These are phyloP conservation scores for Kluyveromyces aestuarii DNA, from an alignment of 805 yeast genomes.

Conservation along the genomic window DNA sequence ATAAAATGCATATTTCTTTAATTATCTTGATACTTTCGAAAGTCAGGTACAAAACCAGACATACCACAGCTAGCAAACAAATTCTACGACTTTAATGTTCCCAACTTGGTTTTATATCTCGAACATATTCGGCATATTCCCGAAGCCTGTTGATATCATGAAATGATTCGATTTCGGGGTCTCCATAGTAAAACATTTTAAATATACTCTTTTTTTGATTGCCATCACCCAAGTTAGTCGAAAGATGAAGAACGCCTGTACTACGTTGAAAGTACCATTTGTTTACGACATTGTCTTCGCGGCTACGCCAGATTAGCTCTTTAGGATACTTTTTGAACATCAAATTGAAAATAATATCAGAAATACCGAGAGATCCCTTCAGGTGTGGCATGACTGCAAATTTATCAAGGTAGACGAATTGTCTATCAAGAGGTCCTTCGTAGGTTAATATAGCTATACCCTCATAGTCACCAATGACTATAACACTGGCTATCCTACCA, in stretches of 20 bases:
- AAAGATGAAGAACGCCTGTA: constrained; percentile 50
- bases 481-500: constrained; percentile 59
- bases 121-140: constrained; percentile 22
- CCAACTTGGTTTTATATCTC: constrained; percentile 31
- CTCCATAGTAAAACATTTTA: constrained; percentile 36
- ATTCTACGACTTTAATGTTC: not conserved
- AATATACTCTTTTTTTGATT: constrained; percentile 24
- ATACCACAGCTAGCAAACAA: not conserved
- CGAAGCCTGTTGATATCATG: constrained; percentile 12
- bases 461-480: constrained; percentile 89
- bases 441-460: constrained; percentile 91
- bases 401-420: constrained; percentile 79
- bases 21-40: too few relatives aligned
- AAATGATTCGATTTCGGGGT: constrained; percentile 16
- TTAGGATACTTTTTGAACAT: constrained; percentile 57
- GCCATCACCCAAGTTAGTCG: constrained; percentile 29
- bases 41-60: not conserved
- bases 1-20: too few relatives aligned
- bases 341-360: constrained; percentile 84
- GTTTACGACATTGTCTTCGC: constrained; percentile 81
- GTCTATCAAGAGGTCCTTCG: constrained; percentile 39
- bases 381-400: constrained; percentile 78
- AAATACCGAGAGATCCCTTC: constrained; percentile 90
- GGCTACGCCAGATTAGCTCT: constrained; percentile 85
- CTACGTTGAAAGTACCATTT: constrained; percentile 97